Conservation (phyloP, 169 alveolate genomes). For the Plasmodium cynomolgi region DNA sequence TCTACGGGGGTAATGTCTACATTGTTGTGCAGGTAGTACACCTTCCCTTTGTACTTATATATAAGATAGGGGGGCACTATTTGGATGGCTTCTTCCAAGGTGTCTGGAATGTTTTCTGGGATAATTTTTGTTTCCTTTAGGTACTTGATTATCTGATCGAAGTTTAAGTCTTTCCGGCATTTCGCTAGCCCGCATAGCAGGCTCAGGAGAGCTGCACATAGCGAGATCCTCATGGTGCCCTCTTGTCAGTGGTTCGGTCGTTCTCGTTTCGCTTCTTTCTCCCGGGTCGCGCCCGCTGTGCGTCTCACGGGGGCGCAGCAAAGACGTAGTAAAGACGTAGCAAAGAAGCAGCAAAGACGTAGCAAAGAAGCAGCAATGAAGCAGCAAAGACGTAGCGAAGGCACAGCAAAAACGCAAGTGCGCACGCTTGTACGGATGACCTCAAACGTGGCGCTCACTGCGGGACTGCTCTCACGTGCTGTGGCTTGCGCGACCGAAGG, state of each 20-base stretch:
- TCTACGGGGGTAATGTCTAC: conserved; percentile 3
- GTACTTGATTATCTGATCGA: conserved; percentile 35
- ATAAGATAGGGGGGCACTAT: conserved; percentile 52
- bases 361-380: not conserved
- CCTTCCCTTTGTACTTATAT: conserved; percentile 35
- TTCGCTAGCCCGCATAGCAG: not conserved
- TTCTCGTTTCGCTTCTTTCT: not conserved
- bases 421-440: not conserved
- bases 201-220: not conserved
- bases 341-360: not conserved
- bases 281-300: not conserved
- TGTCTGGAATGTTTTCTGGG: conserved; percentile 30
- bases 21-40: conserved; percentile 46
- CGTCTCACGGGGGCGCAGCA: not conserved
- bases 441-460: not conserved
- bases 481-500: not conserved
- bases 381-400: not conserved
- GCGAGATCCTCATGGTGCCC: conserved; percentile 6
- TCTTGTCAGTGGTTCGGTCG: not conserved
- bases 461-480: not conserved
- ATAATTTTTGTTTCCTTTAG: conserved; percentile 35
- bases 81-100: not conserved
- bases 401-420: not conserved
- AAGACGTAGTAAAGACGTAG: not conserved
- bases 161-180: conserved; percentile 4